Base-by-base conservation (phyloP, 1,284 basidiomycete genomes). In the Vanrija sp. region DNA sequence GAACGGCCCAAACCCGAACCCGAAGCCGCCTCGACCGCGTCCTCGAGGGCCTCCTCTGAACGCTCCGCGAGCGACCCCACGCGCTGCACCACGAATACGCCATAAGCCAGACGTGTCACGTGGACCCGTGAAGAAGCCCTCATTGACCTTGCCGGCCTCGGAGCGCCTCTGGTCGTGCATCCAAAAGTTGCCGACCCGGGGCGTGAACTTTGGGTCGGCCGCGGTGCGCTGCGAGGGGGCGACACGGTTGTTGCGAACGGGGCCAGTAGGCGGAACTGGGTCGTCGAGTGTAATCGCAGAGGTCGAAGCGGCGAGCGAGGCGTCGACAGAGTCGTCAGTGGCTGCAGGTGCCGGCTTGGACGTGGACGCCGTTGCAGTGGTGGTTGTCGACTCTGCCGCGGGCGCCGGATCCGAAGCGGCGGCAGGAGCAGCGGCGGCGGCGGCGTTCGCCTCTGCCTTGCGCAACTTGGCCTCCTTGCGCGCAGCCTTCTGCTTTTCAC, bases 151-250 rank as follows among this genome's bases (percentile, higher is more conserved):
- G 9, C 66, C 69, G 6, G 52, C 44, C 5, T 63, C 61, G 49
- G 62, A 62, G 23, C 63, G 77, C 45, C 90, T 84, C 71, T 93
- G 89, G 70, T 93, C 90, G 67, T 93, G 91, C 8, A 87, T 85
- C 89, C 89, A 94, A 67, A 93, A 94, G 58, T 86, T 85, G 56
- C 90, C 90, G 14, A 91, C 86, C 23, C 84, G 86, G 20, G 90
- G 90, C 25, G 89, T 86, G 67, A 85, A 89, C 1, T 88, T 87
- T 1, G 90, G 89, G 71, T 94, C 90, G 19, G 57, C 47, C 10
- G 62, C 45, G 19, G 53, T 44, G 35, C 59, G 59, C 36, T 59
- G 56, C 7, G 57, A 46, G 47, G 64, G 61, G n/a, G 60, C 61
- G 45, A 59, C 58, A 22, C 64, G 64, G 42, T 77, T 80, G 61